These are phyloP conservation scores for Quercus robur DNA, from an alignment of 306 rosid species.

Conservation along the genomic window DNA sequence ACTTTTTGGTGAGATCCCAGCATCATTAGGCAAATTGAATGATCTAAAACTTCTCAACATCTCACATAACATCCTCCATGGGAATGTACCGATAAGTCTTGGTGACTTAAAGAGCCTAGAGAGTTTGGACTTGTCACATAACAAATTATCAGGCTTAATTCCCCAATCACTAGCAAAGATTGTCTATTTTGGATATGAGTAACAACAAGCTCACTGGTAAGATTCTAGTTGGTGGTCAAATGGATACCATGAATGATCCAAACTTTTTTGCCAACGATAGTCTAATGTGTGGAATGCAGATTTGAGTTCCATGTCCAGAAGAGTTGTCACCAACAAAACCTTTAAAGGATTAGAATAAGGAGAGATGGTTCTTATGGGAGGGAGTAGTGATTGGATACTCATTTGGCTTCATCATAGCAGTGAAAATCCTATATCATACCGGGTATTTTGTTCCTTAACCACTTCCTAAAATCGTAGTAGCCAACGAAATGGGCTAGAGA, in stretches of 20 bases:
- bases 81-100: conserved; percentile 19
- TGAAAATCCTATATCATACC: background rate
- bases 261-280: conserved; percentile 25
- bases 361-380: conserved; percentile 10
- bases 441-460: background rate
- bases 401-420: conserved; percentile 6
- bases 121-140: conserved; percentile 29
- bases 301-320: background rate
- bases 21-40: conserved; percentile 13
- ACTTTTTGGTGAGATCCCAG: conserved; percentile 15
- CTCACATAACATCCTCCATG: conserved; percentile 21
- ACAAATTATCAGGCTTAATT: conserved; percentile 15
- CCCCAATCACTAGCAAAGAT: conserved; percentile 6
- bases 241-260: conserved; percentile 17
- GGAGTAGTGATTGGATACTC: conserved; percentile 24
- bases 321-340: background rate
- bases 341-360: background rate
- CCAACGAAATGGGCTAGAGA: background rate
- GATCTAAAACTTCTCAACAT: conserved; percentile 28
- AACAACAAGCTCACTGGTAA: conserved; percentile 20
- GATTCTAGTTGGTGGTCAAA: conserved; percentile 20
- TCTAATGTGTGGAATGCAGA: conserved; percentile 22
- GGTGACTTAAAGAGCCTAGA: conserved; percentile 18
- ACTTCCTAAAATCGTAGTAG: background rate
- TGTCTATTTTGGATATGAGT: conserved; percentile 13